Base-by-base conservation (phyloP, 1,139 yeast genomes). In the Suhomyces terraborum region DNA sequence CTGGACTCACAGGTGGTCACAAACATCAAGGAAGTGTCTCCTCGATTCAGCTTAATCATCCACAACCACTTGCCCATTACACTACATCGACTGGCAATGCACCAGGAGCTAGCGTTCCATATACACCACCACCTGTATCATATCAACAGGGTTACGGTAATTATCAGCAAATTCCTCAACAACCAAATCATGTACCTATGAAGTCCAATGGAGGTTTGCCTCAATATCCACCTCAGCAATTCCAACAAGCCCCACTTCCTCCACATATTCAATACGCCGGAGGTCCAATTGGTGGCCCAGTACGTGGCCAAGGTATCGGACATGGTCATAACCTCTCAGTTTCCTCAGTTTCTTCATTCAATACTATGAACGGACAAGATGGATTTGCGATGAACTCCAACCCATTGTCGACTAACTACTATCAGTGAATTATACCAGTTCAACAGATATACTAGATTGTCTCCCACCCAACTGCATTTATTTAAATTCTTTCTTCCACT, bases 21-120 rank as follows among this genome's bases (percentile, higher is more conserved):
- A 45, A 40, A 20, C 47, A 40, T 10, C 43, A 43, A 13, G 32
- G 36, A 17, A 45, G 49, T 26, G 44, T 45, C 8, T 45, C 49
- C 6, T 45, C 47, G 6, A 26, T 43, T 19, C 48, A 45, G 21
- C 32, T 43, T 29, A 41, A 36, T 21, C 45, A 42, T n/a, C 40
- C 47, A 7, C 48, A 42, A 25, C 42, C 46, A 13, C 19, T 42
- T 13, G 40, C 32, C 8, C 46, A 45, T 19, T 40, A 43, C 28
- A 45, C 48, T n/a, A 42, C 47, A 4, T 22, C 34, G 21, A 34
- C 27, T 6, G 33, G 36, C 12, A 31, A 30, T 14, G 28, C 23
- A 6, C 26, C 36, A 8, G 36, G 35, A 3, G 12, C 25, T 1
- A 33, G 20, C 14, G 19, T 29, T 29, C 30, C 28, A 8, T 36